A percentile compares a stretch with the other conserved stretches of the same genome.
Conservation (phyloP, 495 filamentous ascomycete species). For the Penicillium flavigenum region DNA sequence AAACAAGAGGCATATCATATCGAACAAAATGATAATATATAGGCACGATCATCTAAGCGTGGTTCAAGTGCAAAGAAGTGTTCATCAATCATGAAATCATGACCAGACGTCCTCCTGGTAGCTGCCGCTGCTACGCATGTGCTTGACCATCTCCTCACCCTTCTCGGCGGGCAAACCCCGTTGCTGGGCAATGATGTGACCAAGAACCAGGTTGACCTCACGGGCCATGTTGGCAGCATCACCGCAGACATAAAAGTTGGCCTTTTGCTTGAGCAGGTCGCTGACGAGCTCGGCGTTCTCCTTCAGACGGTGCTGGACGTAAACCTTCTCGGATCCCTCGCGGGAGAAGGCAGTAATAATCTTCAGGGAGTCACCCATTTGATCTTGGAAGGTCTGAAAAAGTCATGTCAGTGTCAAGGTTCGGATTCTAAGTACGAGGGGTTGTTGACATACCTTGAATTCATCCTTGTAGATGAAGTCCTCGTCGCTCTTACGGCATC, state of each 20-base stretch:
- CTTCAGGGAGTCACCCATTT: slow-evolving; percentile 82
- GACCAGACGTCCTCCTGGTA: slow-evolving; percentile 99
- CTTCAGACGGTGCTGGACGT: slow-evolving; percentile 90
- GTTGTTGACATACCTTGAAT: slow-evolving; percentile 73
- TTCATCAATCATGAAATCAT: slow-evolving; percentile 42
- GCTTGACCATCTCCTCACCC: slow-evolving; percentile 94
- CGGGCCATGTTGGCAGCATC: slow-evolving; percentile 98
- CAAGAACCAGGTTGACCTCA: slow-evolving; percentile 85
- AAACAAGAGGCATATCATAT: slow-evolving; percentile 11
- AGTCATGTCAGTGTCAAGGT: slow-evolving; percentile 13
- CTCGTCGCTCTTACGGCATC: slow-evolving; percentile 78
- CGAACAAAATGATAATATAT: slow-evolving; percentile 33
- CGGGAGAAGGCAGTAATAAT: slow-evolving; percentile 92
- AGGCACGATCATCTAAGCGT: slow-evolving; percentile 37
- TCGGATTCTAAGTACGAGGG: not conserved
- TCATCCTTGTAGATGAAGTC: slow-evolving; percentile 93
- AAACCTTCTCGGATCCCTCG: slow-evolving; percentile 78
- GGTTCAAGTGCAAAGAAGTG: slow-evolving; percentile 26
- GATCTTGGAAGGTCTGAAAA: slow-evolving; percentile 72
- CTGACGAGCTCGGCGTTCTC: slow-evolving; percentile 83
- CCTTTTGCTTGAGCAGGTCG: slow-evolving; percentile 81
- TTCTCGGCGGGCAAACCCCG: slow-evolving; percentile 77
- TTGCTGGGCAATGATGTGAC: slow-evolving; percentile 79
- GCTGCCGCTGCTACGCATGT: slow-evolving; percentile 86
- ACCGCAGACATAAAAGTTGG: slow-evolving; percentile 97